phyloP scores from a whole-genome alignment of 2,329 filamentous ascomycete species.

The Penicillium sp. region DNA sequence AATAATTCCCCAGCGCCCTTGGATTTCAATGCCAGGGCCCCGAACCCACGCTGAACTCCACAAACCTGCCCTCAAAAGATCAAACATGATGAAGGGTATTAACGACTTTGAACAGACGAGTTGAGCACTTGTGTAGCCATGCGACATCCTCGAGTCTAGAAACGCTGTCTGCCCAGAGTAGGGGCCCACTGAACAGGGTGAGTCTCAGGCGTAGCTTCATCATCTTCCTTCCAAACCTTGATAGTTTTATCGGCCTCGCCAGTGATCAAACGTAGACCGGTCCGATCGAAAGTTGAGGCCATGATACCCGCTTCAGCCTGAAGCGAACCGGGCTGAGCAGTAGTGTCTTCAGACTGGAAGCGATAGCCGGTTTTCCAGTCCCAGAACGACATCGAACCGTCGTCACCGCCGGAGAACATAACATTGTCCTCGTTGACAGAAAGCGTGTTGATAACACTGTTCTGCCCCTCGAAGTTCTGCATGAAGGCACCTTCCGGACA shows the following conservation, averaged over 20 bases:
- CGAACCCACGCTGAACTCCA: constrained; percentile 33
- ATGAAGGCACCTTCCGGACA: constrained; percentile 97
- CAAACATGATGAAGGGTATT: constrained; percentile 22
- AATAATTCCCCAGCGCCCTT: constrained; percentile 4
- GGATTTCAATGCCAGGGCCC: constrained; percentile 6
- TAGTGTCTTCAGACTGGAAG: constrained; percentile 86
- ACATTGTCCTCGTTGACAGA: constrained; percentile 94
- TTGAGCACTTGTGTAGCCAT: not conserved
- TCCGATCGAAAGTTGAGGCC: constrained; percentile 87
- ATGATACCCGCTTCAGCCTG: constrained; percentile 95
- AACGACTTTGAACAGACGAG: constrained; percentile 18
- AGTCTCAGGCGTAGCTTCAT: constrained; percentile 82
- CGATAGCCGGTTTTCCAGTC: constrained; percentile 96
- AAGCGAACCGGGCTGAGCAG: constrained; percentile 87
- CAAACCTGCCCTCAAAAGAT: constrained; percentile 25
- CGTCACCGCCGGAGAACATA: constrained; percentile 90
- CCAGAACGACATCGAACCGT: constrained; percentile 96
- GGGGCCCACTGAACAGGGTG: constrained; percentile 94
- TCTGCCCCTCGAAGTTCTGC: constrained; percentile 98
- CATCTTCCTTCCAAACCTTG: constrained; percentile 96
- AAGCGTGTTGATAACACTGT: constrained; percentile 91
- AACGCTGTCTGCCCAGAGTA: constrained; percentile 72
- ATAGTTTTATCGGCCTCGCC: constrained; percentile 98
- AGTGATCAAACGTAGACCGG: constrained; percentile 82
- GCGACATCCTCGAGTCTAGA: constrained; percentile 42